Evolutionary conservation across 495 filamentous ascomycete genomes (phyloP), one percentile per base, ranked within the genome.

Genomic region (Talaromyces proteolyticus): DNA sequence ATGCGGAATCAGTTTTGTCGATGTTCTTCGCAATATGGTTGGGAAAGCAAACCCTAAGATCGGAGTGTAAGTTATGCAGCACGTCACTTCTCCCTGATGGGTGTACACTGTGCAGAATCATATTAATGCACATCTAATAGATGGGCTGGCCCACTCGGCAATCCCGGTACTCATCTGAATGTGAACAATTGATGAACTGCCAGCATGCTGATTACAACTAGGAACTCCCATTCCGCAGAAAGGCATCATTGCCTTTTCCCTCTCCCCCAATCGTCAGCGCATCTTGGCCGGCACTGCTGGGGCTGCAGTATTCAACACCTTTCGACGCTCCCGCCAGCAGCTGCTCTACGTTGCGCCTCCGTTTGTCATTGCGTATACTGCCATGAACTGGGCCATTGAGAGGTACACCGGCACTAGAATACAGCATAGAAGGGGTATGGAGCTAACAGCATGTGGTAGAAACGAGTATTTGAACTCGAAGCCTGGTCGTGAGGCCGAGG

Each of bases 381-480:
- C 78, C 52, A 85, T 95, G 83, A 75, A 88, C 62, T 96, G 91
- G 91, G 91, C 91, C 48, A 79, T 81, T 62, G 82, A 89, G 64
- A 77, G 82, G 91, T 94, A 81, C 44, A 80, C 59, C 50, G 47
- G 14, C 22, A 29, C 42, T 34, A 36, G 10, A 23, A 42, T 26
- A 5, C 8, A 4, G n/a, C 6, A 50, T 21, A 11, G 45, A 47
- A 42, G 46, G 17, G 46, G n/a, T n/a, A n/a, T n/a, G n/a, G n/a
- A n/a, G n/a, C n/a, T n/a, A n/a, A n/a, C n/a, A n/a, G n/a, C n/a
- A 34, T 34, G 29, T 34, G 4, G 4, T 57, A 95, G 91, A 67
- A 96, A 96, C 75, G 79, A 94, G 61, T 93, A 85, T 74, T 76
- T 93, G 57, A 93, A 94, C 79, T 93, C 88, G 60, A 96, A 96